Evolutionary conservation across 306 rosid species (phyloP).

Genomic region (Pyrus betulifolia): DNA sequence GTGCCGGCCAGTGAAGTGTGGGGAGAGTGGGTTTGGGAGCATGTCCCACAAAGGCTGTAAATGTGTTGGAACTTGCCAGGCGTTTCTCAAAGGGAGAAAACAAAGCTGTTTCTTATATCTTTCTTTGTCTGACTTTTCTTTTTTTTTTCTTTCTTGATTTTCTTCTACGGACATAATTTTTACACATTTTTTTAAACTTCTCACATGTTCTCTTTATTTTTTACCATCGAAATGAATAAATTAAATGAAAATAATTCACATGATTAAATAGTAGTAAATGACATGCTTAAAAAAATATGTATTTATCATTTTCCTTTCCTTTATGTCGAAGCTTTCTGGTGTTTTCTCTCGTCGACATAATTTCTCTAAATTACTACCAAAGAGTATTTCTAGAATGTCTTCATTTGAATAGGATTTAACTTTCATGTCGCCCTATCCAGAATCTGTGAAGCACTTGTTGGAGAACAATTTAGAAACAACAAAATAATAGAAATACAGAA

Average conservation of each 20-base stretch:
- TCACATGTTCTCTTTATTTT: no score
- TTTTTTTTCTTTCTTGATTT: not conserved
- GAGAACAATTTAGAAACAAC: no score
- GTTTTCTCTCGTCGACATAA: not conserved
- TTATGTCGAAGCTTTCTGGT: not conserved
- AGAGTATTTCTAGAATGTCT: not conserved
- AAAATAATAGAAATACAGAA: no score
- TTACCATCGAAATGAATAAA: no score
- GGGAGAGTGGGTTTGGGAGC: not conserved
- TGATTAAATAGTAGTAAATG: no score
- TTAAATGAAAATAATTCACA: no score
- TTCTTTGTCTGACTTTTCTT: not conserved
- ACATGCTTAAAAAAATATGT: no score
- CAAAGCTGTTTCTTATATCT: not conserved
- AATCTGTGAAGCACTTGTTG: not conserved
- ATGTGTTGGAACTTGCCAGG: constrained; percentile 7
- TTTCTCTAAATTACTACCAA: not conserved
- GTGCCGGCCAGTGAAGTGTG: not conserved
- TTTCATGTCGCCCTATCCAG: not conserved
- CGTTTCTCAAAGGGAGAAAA: not conserved
- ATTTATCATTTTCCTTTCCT: no score
- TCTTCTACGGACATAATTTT: not conserved
- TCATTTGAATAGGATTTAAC: not conserved
- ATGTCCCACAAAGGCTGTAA: not conserved
- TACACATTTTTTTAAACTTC: no score